Percentiles rank a stretch among this genome's conserved stretches.
Evolutionary conservation across 2,329 filamentous ascomycete genomes (phyloP).

Genomic region (Grosmannia clavigera): DNA sequence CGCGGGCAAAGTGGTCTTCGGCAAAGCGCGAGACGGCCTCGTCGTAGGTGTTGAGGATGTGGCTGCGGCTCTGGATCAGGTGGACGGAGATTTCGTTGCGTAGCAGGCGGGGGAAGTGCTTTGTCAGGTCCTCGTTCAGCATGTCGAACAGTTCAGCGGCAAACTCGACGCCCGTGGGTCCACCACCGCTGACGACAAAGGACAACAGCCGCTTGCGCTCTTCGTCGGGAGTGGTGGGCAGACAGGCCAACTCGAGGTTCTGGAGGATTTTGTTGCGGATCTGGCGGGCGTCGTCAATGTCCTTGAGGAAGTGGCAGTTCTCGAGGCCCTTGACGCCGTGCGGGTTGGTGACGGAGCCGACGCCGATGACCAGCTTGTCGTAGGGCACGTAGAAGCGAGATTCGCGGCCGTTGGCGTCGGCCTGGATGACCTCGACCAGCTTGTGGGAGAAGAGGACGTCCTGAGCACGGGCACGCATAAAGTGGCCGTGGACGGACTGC

Average conservation of each 20-base stretch:
- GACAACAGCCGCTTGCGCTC: constrained; percentile 81
- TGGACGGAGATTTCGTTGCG: constrained; percentile 97
- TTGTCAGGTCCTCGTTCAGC: constrained; percentile 82
- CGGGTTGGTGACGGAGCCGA: constrained; percentile 85
- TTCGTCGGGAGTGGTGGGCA: constrained; percentile 84
- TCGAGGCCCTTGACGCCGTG: constrained; percentile 94
- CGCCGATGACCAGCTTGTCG: constrained; percentile 87
- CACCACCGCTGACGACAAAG: constrained; percentile 91
- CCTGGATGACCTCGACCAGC: constrained; percentile 73
- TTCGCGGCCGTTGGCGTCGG: constrained; percentile 58
- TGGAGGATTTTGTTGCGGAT: constrained; percentile 82
- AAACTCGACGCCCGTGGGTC: constrained; percentile 94
- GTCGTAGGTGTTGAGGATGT: constrained; percentile 97
- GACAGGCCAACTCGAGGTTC: constrained; percentile 79
- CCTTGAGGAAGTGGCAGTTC: constrained; percentile 88
- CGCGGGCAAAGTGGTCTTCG: constrained; percentile 79
- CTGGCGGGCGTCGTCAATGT: constrained; percentile 79
- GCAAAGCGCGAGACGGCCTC: constrained; percentile 88
- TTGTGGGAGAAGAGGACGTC: constrained; percentile 88
- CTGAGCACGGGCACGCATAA: constrained; percentile 74
- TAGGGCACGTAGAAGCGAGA: constrained; percentile 88
- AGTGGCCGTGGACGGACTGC: constrained; percentile 68
- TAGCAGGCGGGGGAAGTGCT: constrained; percentile 76
- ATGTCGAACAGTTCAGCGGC: constrained; percentile 93
- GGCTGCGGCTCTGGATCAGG: constrained; percentile 83